These are phyloP conservation scores for Sindora glabra DNA, from an alignment of 306 rosid genomes.

Conservation along the genomic window DNA sequence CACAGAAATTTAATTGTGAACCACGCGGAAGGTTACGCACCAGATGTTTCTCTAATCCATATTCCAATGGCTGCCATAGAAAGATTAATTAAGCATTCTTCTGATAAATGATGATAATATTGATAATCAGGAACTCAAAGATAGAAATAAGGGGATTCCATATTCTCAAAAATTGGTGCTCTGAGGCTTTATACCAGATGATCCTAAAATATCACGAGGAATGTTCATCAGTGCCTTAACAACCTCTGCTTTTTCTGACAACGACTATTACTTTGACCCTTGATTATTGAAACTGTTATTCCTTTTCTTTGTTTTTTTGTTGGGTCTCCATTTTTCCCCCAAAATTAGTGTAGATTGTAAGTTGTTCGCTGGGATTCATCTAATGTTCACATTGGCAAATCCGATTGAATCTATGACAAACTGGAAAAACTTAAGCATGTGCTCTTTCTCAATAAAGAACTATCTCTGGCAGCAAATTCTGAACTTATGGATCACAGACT, in stretches of 20 bases:
- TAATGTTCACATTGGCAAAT: too few species aligned
- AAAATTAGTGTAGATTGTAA: too few species aligned
- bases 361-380: too few species aligned
- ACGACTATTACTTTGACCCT: constrained; percentile 10
- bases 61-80: background rate
- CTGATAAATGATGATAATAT: constrained; percentile 6
- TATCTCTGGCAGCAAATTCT: background rate
- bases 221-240: background rate
- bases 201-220: constrained; percentile 6
- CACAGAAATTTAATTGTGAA: background rate
- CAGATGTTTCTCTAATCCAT: background rate
- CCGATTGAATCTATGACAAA: too few species aligned
- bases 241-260: constrained; percentile 20
- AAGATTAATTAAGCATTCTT: constrained; percentile 1
- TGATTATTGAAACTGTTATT: background rate
- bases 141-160: constrained; percentile 26
- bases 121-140: constrained; percentile 3
- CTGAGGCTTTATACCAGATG: constrained; percentile 4
- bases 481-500: background rate
- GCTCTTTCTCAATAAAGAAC: background rate
- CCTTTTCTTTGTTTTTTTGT: background rate
- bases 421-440: background rate
- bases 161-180: constrained; percentile 18
- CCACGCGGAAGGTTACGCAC: constrained; percentile 15
- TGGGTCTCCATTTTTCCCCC: too few species aligned